phyloP scores from a whole-genome alignment of 2,329 filamentous ascomycete genomes.

The Canariomyces notabilis region DNA sequence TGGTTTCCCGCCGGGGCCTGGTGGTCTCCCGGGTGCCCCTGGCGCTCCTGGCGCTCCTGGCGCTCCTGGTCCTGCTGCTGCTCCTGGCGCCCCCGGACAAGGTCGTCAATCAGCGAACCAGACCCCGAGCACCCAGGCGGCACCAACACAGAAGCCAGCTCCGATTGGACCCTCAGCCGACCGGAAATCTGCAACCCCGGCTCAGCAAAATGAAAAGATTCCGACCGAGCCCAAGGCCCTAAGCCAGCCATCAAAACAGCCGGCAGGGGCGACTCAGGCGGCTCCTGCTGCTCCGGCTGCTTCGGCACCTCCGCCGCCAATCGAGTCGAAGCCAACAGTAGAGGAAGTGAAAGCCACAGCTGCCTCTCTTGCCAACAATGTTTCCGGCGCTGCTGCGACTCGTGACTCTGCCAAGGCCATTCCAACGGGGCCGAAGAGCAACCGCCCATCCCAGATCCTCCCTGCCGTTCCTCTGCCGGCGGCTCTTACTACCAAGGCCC shows the following conservation, averaged over 20 bases:
- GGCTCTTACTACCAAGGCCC: slow-evolving; percentile 32
- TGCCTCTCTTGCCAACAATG: slow-evolving; percentile 42
- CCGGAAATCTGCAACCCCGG: slow-evolving; percentile 43
- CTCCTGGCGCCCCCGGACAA: slow-evolving; percentile 25
- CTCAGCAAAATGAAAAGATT: slow-evolving; percentile 37
- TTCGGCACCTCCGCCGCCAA: slow-evolving; percentile 60
- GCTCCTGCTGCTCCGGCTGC: no score
- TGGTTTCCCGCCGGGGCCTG: slow-evolving; percentile 11
- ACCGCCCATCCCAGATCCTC: slow-evolving; percentile 44
- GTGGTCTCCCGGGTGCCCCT: slow-evolving; percentile 40
- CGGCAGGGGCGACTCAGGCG: slow-evolving; percentile 31
- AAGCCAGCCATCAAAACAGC: slow-evolving; percentile 42
- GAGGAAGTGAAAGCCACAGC: slow-evolving; percentile 49
- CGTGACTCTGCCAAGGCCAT: slow-evolving; percentile 35
- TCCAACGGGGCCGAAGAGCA: slow-evolving; percentile 45
- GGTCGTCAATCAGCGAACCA: slow-evolving; percentile 30
- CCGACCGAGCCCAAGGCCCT: slow-evolving; percentile 50
- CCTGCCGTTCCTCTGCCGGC: slow-evolving; percentile 62
- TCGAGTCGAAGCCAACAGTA: slow-evolving; percentile 63
- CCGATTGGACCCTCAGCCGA: slow-evolving; percentile 49
- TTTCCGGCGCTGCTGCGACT: slow-evolving; percentile 29
- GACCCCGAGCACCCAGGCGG: slow-evolving; percentile 22
- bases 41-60: slow-evolving; percentile 30
- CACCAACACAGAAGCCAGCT: slow-evolving; percentile 41
- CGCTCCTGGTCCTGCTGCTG: slow-evolving; percentile 24